These are phyloP conservation scores for Kazachstania martiniae DNA, from an alignment of 805 yeast genomes.

Conservation along the genomic window DNA sequence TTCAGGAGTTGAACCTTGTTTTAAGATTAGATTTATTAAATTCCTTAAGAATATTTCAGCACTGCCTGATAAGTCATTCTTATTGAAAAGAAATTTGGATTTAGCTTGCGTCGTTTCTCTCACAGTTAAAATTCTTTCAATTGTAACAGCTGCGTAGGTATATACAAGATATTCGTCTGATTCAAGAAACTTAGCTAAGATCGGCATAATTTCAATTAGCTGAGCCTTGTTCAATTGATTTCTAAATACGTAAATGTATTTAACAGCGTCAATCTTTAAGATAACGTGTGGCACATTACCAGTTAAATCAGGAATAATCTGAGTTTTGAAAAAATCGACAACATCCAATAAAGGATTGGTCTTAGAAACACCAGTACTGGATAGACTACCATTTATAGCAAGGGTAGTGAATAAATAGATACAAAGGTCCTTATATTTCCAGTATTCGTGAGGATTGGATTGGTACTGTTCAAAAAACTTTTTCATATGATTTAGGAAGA, in stretches of 20 bases:
- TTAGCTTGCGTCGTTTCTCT: conserved; percentile 42
- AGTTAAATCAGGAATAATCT: conserved; percentile 77
- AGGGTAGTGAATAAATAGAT: conserved; percentile 76
- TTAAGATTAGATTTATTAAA: conserved; percentile 55
- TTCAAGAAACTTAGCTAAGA: conserved; percentile 58
- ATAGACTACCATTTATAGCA: conserved; percentile 85
- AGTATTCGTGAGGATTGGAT: conserved; percentile 37
- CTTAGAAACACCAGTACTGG: conserved; percentile 76
- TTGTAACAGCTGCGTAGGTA: conserved; percentile 87
- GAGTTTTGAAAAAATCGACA: conserved; percentile 68
- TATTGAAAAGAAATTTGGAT: conserved; percentile 53
- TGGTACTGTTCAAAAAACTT: conserved; percentile 47
- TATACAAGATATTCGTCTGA: conserved; percentile 69
- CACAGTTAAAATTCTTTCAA: conserved; percentile 77
- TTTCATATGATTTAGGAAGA: conserved; percentile 62
- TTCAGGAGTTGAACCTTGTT: conserved; percentile 60
- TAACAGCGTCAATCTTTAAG: conserved; percentile 83
- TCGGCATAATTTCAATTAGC: conserved; percentile 66
- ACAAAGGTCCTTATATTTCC: conserved; percentile 85
- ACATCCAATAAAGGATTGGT: conserved; percentile 80
- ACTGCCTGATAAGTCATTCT: conserved; percentile 58
- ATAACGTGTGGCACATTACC: conserved; percentile 54
- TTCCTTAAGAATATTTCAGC: conserved; percentile 51
- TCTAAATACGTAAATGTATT: conserved; percentile 79
- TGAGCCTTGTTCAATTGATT: conserved; percentile 87